Evolutionary conservation across 2,329 filamentous ascomycete species (phyloP).

Genomic region (Fusarium equiseti): DNA sequence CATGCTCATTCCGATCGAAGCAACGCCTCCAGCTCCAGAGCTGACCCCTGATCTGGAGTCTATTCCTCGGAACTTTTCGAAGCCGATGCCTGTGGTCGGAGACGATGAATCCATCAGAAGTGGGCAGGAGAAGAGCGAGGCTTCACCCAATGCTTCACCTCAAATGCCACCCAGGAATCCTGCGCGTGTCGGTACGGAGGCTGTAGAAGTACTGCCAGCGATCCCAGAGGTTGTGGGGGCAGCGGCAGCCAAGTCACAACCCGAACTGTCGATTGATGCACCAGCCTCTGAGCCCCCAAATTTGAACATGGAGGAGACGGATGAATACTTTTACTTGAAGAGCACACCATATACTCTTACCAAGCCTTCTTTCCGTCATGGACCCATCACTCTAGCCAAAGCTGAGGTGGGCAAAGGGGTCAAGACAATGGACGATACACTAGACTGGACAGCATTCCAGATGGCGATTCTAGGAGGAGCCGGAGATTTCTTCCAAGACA

Average conservation of each 20-base stretch:
- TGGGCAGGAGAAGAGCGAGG: conserved; percentile 9
- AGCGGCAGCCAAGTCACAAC: conserved; percentile 14
- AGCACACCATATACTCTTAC: conserved; percentile 64
- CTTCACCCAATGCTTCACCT: conserved; percentile 7
- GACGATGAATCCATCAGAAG: conserved; percentile 17
- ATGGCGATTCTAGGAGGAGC: conserved; percentile 72
- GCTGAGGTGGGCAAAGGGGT: conserved; percentile 55
- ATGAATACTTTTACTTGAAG: conserved; percentile 62
- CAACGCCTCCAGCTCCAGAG: conserved; percentile 16
- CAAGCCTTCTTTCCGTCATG: conserved; percentile 65
- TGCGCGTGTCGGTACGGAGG: conserved; percentile 28
- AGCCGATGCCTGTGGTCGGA: conserved; percentile 1
- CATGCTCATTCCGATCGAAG: conserved; percentile 10
- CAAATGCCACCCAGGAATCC: conserved; percentile 42
- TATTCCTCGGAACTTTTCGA: conserved; percentile 44
- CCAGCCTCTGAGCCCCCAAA: conserved; percentile 6
- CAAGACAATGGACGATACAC: conserved; percentile 59
- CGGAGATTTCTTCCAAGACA: conserved; percentile 62
- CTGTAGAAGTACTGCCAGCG: conserved; percentile 36
- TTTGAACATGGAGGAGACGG: conserved; percentile 51
- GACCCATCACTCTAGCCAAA: conserved; percentile 65
- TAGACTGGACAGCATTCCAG: conserved; percentile 75
- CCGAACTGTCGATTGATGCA: conserved; percentile 9
- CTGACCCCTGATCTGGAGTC: conserved; percentile 40
- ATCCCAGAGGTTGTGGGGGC: conserved; percentile 44